A percentile compares a stretch with the other conserved stretches of the same genome.
Evolutionary conservation across 1,284 basidiomycete species (phyloP).

Genomic region (Leccinum pseudoinsigne): DNA sequence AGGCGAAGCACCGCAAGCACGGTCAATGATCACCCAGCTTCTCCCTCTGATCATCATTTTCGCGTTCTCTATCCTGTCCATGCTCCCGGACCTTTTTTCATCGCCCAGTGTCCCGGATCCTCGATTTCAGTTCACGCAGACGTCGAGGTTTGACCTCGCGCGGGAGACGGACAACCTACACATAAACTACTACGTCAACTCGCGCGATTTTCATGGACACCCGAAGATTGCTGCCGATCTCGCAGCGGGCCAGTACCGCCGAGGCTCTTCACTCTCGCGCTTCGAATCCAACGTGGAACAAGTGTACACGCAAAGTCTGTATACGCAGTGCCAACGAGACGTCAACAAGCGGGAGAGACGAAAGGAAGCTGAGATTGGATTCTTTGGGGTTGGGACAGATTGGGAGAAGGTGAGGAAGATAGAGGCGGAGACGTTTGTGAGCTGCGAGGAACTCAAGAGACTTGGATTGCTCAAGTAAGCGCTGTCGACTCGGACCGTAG

Average conservation of each 20-base stretch:
- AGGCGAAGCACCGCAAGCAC: slow-evolving; percentile 42
- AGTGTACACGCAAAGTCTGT: slow-evolving; percentile 69
- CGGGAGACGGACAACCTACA: slow-evolving; percentile 69
- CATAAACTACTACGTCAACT: slow-evolving; percentile 87
- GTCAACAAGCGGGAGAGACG: slow-evolving; percentile 61
- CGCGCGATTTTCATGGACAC: slow-evolving; percentile 75
- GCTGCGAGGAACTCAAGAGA: slow-evolving; percentile 73
- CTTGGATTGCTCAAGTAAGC: slow-evolving; percentile 48
- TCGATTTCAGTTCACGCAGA: slow-evolving; percentile 69
- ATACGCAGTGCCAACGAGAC: slow-evolving; percentile 67
- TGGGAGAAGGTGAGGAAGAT: slow-evolving; percentile 81
- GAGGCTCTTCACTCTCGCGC: slow-evolving; percentile 36
- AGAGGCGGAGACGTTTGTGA: slow-evolving; percentile 60
- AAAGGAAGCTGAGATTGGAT: slow-evolving; percentile 76
- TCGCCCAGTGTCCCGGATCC: slow-evolving; percentile 77
- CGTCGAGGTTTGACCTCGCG: slow-evolving; percentile 58
- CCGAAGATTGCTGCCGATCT: slow-evolving; percentile 74
- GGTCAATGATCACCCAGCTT: slow-evolving; percentile 79
- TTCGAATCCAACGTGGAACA: slow-evolving; percentile 77
- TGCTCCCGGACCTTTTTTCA: slow-evolving; percentile 77
- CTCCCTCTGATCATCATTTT: slow-evolving; percentile 87
- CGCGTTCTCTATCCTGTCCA: slow-evolving; percentile 82
- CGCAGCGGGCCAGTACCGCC: slow-evolving; percentile 46
- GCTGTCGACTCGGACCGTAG: slow-evolving; percentile 15
- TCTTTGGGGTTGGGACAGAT: slow-evolving; percentile 89